Percentiles rank a stretch among this genome's conserved stretches.
phyloP scores from a whole-genome alignment of 1,139 yeast genomes.

The Arxiozyma heterogenica region DNA sequence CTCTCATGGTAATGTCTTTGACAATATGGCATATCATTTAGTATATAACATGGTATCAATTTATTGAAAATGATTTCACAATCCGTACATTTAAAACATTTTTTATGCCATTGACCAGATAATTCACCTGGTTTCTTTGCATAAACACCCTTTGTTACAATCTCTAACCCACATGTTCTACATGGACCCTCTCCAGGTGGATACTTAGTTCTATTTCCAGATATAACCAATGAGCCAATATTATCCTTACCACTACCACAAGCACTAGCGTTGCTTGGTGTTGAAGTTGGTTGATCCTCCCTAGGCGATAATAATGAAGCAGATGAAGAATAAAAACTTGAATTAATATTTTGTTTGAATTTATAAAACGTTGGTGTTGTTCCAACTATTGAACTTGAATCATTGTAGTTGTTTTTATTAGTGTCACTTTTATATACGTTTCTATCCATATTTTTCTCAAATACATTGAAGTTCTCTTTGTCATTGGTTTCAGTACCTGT shows the following conservation, averaged over 20 bases:
- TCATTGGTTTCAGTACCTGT: not conserved
- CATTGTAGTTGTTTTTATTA: not conserved
- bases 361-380: conserved; percentile 18
- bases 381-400: not conserved
- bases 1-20: conserved; percentile 67
- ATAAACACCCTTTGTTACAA: conserved; percentile 48
- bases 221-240: conserved; percentile 3
- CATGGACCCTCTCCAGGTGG: conserved; percentile 71
- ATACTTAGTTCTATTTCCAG: conserved; percentile 14
- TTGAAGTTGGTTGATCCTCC: conserved; percentile 5
- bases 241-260: not conserved
- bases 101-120: conserved; percentile 91
- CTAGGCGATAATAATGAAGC: conserved; percentile 1
- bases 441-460: not conserved
- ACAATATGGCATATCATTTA: conserved; percentile 74
- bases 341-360: conserved; percentile 6
- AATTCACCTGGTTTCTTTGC: conserved; percentile 53
- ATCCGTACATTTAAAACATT: conserved; percentile 67
- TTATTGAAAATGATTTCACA: conserved; percentile 52
- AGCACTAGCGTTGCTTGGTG: not conserved
- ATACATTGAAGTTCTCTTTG: not conserved
- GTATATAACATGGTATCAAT: conserved; percentile 67
- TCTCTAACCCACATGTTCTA: conserved; percentile 42
- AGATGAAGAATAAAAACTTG: conserved; percentile 4
- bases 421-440: not conserved